phyloP scores from a whole-genome alignment of 2,329 filamentous ascomycete genomes.

The Sporothrix phasma region DNA sequence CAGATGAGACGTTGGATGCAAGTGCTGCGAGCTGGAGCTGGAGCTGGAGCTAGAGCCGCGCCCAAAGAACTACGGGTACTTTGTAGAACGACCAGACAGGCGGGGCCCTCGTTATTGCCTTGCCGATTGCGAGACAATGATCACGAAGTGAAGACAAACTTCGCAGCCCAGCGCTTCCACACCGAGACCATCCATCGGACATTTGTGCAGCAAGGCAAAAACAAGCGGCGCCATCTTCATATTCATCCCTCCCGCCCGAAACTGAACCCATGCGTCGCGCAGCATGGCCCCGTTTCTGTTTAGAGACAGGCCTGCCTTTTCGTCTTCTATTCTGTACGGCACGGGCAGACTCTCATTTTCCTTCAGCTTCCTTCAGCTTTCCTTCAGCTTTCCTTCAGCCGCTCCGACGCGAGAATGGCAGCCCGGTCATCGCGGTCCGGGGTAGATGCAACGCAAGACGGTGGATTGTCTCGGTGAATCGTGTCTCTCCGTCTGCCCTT shows the following conservation, averaged over 20 bases:
- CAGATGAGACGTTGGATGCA: neutral
- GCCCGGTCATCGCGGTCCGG: neutral
- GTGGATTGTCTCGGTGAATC: neutral
- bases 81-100: too few relatives aligned
- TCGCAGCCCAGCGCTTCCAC: too few relatives aligned
- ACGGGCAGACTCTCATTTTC: neutral
- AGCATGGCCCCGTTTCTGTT: neutral
- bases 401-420: constrained; percentile 1
- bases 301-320: neutral
- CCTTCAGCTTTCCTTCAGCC: neutral
- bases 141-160: too few relatives aligned
- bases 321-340: neutral
- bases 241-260: neutral
- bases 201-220: neutral
- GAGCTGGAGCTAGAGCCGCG: neutral
- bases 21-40: neutral
- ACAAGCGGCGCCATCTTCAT: too few relatives aligned
- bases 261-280: neutral
- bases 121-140: too few relatives aligned
- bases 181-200: too few relatives aligned
- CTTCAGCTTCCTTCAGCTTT: neutral
- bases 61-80: too few relatives aligned
- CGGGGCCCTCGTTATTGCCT: too few relatives aligned
- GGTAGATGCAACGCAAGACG: neutral
- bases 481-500: too few relatives aligned